Conservation (phyloP, 1,139 yeast genomes). For the Wickerhamiella infanticola region DNA sequence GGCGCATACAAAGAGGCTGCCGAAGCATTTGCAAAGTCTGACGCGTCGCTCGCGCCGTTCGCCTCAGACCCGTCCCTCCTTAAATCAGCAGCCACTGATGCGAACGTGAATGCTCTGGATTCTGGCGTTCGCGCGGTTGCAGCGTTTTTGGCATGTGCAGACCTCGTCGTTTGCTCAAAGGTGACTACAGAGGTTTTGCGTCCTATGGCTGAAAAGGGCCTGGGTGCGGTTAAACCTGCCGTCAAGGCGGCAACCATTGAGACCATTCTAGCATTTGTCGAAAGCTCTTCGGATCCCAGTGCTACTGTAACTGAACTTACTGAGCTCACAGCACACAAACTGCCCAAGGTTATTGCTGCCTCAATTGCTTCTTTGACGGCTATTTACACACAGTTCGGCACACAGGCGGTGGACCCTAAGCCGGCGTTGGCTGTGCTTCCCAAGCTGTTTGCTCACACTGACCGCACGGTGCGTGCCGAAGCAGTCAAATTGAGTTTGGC, state of each 20-base stretch:
- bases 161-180: constrained; percentile 26
- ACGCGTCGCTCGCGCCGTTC: constrained; percentile 33
- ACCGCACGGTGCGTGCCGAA: constrained; percentile 70
- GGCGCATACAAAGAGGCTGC: constrained; percentile 62
- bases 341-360: constrained; percentile 72
- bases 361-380: constrained; percentile 41
- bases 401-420: constrained; percentile 47
- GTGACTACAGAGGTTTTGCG: constrained; percentile 7
- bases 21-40: constrained; percentile 37
- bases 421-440: constrained; percentile 44
- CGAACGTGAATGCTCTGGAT: constrained; percentile 89
- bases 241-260: constrained; percentile 56
- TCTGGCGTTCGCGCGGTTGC: constrained; percentile 47
- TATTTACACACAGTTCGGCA: constrained; percentile 55
- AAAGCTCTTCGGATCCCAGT: neutral
- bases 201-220: constrained; percentile 56
- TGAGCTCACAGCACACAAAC: constrained; percentile 37
- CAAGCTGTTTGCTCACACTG: constrained; percentile 72
- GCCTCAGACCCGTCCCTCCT: constrained; percentile 25
- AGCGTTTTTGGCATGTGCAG: constrained; percentile 48
- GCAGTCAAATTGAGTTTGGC: constrained; percentile 57
- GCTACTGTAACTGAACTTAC: constrained; percentile 43
- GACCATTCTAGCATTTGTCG: constrained; percentile 40
- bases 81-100: constrained; percentile 42
- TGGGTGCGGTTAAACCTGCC: constrained; percentile 59